Evolutionary conservation across 768 basidiomycete genomes (phyloP).

Genomic region (Gymnopilus junonius): DNA sequence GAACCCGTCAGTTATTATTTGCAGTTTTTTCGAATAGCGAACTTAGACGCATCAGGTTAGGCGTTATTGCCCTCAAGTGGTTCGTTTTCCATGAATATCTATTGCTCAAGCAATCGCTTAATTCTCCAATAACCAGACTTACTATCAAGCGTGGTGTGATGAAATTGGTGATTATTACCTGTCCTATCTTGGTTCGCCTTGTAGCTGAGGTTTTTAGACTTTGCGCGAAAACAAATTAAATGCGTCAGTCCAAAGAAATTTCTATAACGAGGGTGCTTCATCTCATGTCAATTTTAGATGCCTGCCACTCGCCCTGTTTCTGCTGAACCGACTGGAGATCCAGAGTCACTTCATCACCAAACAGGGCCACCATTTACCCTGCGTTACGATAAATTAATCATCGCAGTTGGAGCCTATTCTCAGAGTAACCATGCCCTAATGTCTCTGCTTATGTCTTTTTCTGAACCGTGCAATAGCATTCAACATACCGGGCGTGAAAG

Average conservation of each 20-base stretch:
- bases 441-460: background rate
- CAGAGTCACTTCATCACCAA: slow-evolving; percentile 11
- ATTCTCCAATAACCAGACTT: slow-evolving; percentile 41
- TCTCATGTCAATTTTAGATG: slow-evolving; percentile 43
- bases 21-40: background rate
- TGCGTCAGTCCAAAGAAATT: slow-evolving; percentile 48
- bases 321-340: slow-evolving; percentile 30
- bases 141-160: slow-evolving; percentile 81
- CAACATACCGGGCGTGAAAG: slow-evolving; percentile 76
- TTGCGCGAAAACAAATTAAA: slow-evolving; percentile 58
- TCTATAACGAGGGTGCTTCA: background rate
- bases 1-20: slow-evolving; percentile 67
- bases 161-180: slow-evolving; percentile 51
- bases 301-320: slow-evolving; percentile 58
- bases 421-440: slow-evolving; percentile 56
- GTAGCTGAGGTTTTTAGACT: slow-evolving; percentile 45
- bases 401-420: slow-evolving; percentile 85
- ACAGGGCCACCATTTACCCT: slow-evolving; percentile 51
- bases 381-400: slow-evolving; percentile 79
- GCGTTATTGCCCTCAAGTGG: slow-evolving; percentile 58
- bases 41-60: slow-evolving; percentile 44
- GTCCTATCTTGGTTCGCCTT: background rate
- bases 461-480: slow-evolving; percentile 48
- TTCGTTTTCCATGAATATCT: slow-evolving; percentile 29
- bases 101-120: background rate